Base-by-base conservation (phyloP, 805 yeast species). In the Suhomyces emberorum region DNA sequence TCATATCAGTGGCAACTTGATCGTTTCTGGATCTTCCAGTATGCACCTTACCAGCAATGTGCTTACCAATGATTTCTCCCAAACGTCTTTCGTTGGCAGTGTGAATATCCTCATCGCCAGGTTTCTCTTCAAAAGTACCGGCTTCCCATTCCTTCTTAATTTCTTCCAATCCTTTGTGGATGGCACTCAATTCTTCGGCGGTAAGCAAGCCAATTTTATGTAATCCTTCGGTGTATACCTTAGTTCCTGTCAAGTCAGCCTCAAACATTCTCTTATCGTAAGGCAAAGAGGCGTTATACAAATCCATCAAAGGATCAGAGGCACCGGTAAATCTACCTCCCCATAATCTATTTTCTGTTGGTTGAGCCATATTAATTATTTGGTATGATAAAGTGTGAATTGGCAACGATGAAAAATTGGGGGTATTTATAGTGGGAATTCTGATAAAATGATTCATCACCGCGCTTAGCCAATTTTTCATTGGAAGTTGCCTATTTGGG, bases 21-120 rank as follows among this genome's bases (percentile, higher is more conserved):
- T 93, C 99, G 56, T 93, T 93, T 74, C 99, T 81, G 31, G 96
- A 86, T 59, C 99, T 80, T 43, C 99, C 99, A n/a, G 99, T 93
- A 62, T 93, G 99, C 20, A 93, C 98, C 55, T 93, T 93, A 27
- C 99, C 99, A 11, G 98, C 86, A 57, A 93, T 91, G 37, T 79
- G 80, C 53, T 80, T 81, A 38, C 98, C 99, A 53, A 93, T 93
- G 36, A 93, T 69, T 66, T 93, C 99, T 33, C 99, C 98, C 45
- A 93, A 71, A 55, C 98, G 77, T 69, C 99, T 85, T 69, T 93
- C 99, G 58, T 93, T 93, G 29, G 98, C 98, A 28, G 99, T 93
- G 61, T 93, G 99, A 46, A 93, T 93, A 56, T 93, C 99, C 64
- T 93, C 99, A 62, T 93, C 99, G 25, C 95, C 95, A 9, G 82